phyloP scores from a whole-genome alignment of 192 early-diverging fungal genomes.

The Coemansia pectinata region DNA sequence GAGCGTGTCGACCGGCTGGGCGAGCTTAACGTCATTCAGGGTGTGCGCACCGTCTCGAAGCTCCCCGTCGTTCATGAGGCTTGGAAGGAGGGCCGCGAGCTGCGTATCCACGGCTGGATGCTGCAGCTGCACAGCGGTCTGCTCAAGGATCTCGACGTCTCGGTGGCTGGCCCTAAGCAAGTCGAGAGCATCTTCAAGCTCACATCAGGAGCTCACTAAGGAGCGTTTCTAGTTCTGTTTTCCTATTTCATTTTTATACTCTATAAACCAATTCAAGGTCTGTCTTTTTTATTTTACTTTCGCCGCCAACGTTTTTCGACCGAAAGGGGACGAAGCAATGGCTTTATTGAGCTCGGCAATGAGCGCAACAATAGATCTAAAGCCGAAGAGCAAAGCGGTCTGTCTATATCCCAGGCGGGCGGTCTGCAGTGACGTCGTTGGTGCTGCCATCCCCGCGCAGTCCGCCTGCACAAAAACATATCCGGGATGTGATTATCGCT shows the following conservation, averaged over 20 bases:
- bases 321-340: not conserved
- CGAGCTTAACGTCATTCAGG: constrained; percentile 77
- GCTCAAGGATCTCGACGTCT: constrained; percentile 48
- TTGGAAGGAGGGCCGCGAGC: constrained; percentile 68
- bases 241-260: too few relatives aligned
- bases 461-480: too few relatives aligned
- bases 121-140: constrained; percentile 65
- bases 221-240: not conserved
- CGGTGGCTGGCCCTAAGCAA: constrained; percentile 30
- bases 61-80: constrained; percentile 82
- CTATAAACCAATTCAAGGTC: not conserved
- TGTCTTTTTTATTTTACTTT: not conserved
- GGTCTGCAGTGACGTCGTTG: not conserved
- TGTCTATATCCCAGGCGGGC: not conserved
- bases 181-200: constrained; percentile 33
- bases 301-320: not conserved
- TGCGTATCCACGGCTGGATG: constrained; percentile 76
- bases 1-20: constrained; percentile 59
- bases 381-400: not conserved
- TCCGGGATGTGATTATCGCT: not conserved
- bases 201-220: constrained; percentile 15
- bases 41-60: constrained; percentile 68
- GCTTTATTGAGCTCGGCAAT: not conserved
- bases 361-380: not conserved
- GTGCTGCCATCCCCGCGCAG: not conserved